Conservation (phyloP, 148 eudicot species). For the Camellia japonica region DNA sequence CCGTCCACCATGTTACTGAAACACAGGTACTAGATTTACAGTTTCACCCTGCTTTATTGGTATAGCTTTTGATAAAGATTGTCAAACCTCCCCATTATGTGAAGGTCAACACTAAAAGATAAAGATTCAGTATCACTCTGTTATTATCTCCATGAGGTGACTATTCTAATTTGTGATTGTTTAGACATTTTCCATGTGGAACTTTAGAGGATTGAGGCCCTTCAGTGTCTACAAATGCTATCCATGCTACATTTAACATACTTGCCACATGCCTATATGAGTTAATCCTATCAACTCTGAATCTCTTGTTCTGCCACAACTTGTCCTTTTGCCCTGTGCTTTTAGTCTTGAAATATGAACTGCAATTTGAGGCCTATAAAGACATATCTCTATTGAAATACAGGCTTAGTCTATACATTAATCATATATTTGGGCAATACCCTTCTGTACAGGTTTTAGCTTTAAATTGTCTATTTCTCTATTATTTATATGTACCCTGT, state of each 20-base stretch:
- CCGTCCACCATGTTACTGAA: slow-evolving; percentile 85
- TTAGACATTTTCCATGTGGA: background rate
- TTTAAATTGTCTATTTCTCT: background rate
- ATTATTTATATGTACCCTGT: background rate
- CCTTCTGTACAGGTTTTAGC: background rate
- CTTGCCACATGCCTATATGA: background rate
- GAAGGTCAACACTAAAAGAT: background rate
- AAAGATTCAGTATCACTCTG: background rate
- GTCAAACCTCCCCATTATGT: background rate
- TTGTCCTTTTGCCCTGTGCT: background rate
- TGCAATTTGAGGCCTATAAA: background rate
- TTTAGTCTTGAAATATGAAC: background rate
- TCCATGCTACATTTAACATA: background rate
- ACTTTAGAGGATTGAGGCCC: background rate
- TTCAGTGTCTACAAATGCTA: background rate
- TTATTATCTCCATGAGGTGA: background rate
- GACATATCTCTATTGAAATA: background rate
- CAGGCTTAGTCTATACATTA: background rate
- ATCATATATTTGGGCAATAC: background rate
- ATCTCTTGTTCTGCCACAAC: background rate
- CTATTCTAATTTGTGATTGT: background rate
- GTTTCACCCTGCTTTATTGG: background rate
- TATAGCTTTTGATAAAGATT: background rate
- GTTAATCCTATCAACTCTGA: background rate
- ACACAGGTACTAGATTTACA: slow-evolving; percentile 57